Evolutionary conservation across 2,329 filamentous ascomycete species (phyloP).

Genomic region (Pseudophaeomoniella oleicola): DNA sequence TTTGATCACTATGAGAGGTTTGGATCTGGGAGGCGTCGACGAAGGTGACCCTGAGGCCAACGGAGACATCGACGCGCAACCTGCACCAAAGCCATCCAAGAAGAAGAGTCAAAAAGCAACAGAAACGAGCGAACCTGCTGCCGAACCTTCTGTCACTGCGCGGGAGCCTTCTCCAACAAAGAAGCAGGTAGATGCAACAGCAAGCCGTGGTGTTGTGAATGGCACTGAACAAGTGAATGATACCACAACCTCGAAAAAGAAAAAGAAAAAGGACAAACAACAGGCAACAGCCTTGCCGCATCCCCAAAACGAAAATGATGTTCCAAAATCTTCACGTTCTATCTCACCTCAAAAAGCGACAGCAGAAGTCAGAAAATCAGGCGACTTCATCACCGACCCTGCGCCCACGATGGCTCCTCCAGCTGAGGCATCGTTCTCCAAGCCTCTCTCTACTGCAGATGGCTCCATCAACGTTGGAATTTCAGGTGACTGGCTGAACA

Average conservation of each 20-base stretch:
- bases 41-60: slow-evolving; percentile 28
- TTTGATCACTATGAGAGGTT: slow-evolving; percentile 58
- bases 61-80: slow-evolving; percentile 22
- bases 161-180: slow-evolving; percentile 12
- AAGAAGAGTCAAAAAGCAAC: slow-evolving; percentile 22
- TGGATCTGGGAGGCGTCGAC: slow-evolving; percentile 31
- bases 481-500: slow-evolving; percentile 45
- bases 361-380: not conserved
- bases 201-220: not conserved
- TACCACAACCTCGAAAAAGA: slow-evolving; percentile 3
- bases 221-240: slow-evolving; percentile 1
- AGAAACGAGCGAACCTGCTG: slow-evolving; percentile 9
- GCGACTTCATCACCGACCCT: not conserved
- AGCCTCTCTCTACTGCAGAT: not conserved
- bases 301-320: not conserved
- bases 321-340: not conserved
- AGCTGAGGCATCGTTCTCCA: not conserved
- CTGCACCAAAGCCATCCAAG: slow-evolving; percentile 23
- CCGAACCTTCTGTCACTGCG: slow-evolving; percentile 13
- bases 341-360: not conserved
- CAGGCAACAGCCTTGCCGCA: slow-evolving; percentile 1
- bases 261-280: not conserved
- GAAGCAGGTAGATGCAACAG: slow-evolving; percentile 1
- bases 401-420: not conserved
- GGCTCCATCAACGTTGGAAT: slow-evolving; percentile 18